Percentiles rank a stretch among this genome's conserved stretches.
phyloP scores from a whole-genome alignment of 768 basidiomycete genomes.

The Nidularia pulvinata region DNA sequence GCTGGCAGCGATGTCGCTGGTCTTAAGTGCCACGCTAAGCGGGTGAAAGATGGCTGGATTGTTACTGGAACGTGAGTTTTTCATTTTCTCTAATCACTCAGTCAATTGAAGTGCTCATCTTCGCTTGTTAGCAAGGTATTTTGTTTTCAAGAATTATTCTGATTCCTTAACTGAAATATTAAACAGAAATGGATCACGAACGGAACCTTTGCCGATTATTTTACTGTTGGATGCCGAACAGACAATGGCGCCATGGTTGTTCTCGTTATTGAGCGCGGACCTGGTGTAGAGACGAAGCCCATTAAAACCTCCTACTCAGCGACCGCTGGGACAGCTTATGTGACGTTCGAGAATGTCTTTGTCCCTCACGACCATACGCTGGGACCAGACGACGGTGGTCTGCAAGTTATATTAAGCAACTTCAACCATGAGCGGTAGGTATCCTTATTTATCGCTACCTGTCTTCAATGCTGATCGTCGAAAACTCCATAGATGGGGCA shows the following conservation, averaged over 20 bases:
- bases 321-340: slow-evolving; percentile 84
- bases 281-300: slow-evolving; percentile 71
- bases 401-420: slow-evolving; percentile 51
- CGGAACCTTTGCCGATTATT: slow-evolving; percentile 70
- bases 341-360: slow-evolving; percentile 82
- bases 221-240: slow-evolving; percentile 60
- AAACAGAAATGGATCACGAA: slow-evolving; percentile 84
- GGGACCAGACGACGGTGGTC: slow-evolving; percentile 42
- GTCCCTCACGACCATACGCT: slow-evolving; percentile 90
- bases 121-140: background rate
- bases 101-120: slow-evolving; percentile 3
- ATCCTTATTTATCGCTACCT: slow-evolving; percentile 12
- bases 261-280: slow-evolving; percentile 26
- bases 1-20: slow-evolving; percentile 79
- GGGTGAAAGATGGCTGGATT: slow-evolving; percentile 74
- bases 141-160: background rate
- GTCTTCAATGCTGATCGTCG: slow-evolving; percentile 6
- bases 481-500: slow-evolving; percentile 54
- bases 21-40: slow-evolving; percentile 68
- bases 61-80: slow-evolving; percentile 73
- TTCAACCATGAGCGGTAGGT: slow-evolving; percentile 91
- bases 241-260: slow-evolving; percentile 35
- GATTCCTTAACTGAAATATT: background rate
- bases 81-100: background rate
- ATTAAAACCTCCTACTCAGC: slow-evolving; percentile 81